Percentiles rank a stretch among this genome's conserved stretches.
These are phyloP conservation scores for Schoenoplectus triqueter DNA, from an alignment of 202 grass and related monocot species.

Conservation along the genomic window DNA sequence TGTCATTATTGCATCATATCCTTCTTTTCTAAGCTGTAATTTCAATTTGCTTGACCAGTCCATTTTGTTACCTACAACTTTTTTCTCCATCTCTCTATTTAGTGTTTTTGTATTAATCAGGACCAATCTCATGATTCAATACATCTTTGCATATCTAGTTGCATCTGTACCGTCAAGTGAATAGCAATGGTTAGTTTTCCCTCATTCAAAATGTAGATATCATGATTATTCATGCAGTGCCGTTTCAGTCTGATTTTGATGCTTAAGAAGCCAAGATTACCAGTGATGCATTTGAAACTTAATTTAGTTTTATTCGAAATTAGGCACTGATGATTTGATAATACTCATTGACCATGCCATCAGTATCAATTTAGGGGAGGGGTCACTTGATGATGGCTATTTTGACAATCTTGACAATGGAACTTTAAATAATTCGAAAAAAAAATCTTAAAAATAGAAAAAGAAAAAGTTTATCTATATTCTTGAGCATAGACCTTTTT, in stretches of 20 bases:
- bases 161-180: not conserved
- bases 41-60: not conserved
- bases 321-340: not conserved
- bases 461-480: too few species aligned
- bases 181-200: not conserved
- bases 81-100: not conserved
- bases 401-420: too few species aligned
- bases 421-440: too few species aligned
- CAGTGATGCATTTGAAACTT: too few species aligned
- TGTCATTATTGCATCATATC: not conserved
- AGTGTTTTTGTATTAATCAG: not conserved
- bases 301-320: not conserved
- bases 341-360: not conserved
- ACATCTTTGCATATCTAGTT: too few species aligned
- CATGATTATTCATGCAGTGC: not conserved
- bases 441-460: too few species aligned
- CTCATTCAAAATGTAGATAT: not conserved
- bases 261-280: not conserved
- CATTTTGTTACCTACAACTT: not conserved
- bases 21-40: not conserved
- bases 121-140: not conserved
- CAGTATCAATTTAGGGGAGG: not conserved
- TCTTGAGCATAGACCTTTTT: too few species aligned
- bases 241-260: not conserved
- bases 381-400: too few species aligned